Base-by-base conservation (phyloP, 495 filamentous ascomycete species). In the Aspergillus heteromorphus region DNA sequence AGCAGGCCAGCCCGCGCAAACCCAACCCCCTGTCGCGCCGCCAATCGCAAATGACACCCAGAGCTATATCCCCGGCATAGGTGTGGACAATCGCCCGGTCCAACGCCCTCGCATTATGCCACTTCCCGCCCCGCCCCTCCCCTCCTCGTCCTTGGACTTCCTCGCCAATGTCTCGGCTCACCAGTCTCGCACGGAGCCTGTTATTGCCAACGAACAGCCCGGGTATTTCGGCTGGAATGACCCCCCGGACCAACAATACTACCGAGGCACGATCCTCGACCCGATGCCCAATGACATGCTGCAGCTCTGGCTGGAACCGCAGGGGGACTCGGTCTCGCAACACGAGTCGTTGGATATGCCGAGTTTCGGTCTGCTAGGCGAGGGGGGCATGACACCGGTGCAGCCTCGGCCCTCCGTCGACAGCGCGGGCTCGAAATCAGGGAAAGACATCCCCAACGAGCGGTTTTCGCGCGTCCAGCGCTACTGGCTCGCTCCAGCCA, bases 401-500 rank as follows among this genome's bases (percentile, higher is more conserved):
- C 58, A 57, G 23, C 64, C 67, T 25, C 45, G 64, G 23, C 59
- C 66, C 31, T 63, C 61, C 4, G 41, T 56, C 4, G 69, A 72
- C 16, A 70, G 64, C 21, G 51, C 67, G 47, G 45, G 27, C 17
- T 36, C 51, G 7, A 68, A 72, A 56, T 63, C 68, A 6, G 57
- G 65, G n/a, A 59, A 61, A 41, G 54, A 70, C 53, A 79, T 79
- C 40, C 69, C 73, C 0, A 73, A 65, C 53, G 78, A 81, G 55
- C 62, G 78, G 1, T 81, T 81, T 47, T 59, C 67, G 18, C 71
- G 69, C 52, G 75, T 81, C 8, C 75, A 81, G 55, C 70, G 72
- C 38, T 78, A 68, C 56, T 81, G 78, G 78, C 57, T 75, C 8
- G 73, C 74, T 29, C 69, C 73, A 14, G 58, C 69, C 2, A 75